A percentile compares a stretch with the other conserved stretches of the same genome.
Evolutionary conservation across 2,329 filamentous ascomycete genomes (phyloP).

Genomic region (Colletotrichum chlorophyti): DNA sequence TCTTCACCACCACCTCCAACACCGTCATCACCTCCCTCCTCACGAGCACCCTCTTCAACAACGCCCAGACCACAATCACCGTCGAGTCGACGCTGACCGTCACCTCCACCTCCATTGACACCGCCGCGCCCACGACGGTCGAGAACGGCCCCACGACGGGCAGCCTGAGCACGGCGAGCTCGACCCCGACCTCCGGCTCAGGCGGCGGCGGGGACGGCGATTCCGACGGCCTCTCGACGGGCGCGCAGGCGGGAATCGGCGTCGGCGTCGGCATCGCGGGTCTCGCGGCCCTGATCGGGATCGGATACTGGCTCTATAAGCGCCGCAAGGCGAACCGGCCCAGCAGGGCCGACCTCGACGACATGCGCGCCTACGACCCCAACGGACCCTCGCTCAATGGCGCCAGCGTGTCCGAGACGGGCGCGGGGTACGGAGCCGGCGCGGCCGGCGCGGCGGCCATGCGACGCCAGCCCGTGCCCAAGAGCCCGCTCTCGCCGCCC

Average conservation of each 20-base stretch:
- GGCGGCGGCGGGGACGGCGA: slow-evolving; percentile 23
- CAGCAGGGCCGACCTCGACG: slow-evolving; percentile 28
- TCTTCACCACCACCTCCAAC: slow-evolving; percentile 38
- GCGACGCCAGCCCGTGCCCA: slow-evolving; percentile 15
- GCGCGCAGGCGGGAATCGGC: slow-evolving; percentile 53
- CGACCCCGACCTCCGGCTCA: neutral
- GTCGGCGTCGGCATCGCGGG: slow-evolving; percentile 46
- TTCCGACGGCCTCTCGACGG: slow-evolving; percentile 43
- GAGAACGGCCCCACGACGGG: slow-evolving; percentile 34
- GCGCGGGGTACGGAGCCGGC: neutral
- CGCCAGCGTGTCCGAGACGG: slow-evolving; percentile 23
- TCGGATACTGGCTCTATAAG: slow-evolving; percentile 30
- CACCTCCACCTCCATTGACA: slow-evolving; percentile 41
- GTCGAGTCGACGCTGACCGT: slow-evolving; percentile 44
- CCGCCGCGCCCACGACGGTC: slow-evolving; percentile 34
- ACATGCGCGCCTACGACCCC: slow-evolving; percentile 46
- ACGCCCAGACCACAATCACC: slow-evolving; percentile 46
- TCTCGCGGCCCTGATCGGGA: slow-evolving; percentile 34
- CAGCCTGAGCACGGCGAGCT: slow-evolving; percentile 32
- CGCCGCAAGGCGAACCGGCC: slow-evolving; percentile 26
- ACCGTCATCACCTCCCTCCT: slow-evolving; percentile 36
- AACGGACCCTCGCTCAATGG: slow-evolving; percentile 32
- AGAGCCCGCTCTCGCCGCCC: slow-evolving; percentile 15
- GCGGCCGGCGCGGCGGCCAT: neutral
- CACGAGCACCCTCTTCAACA: slow-evolving; percentile 31